Conservation (phyloP, 2,329 filamentous ascomycete genomes). For the Samsoniella hepiali region DNA sequence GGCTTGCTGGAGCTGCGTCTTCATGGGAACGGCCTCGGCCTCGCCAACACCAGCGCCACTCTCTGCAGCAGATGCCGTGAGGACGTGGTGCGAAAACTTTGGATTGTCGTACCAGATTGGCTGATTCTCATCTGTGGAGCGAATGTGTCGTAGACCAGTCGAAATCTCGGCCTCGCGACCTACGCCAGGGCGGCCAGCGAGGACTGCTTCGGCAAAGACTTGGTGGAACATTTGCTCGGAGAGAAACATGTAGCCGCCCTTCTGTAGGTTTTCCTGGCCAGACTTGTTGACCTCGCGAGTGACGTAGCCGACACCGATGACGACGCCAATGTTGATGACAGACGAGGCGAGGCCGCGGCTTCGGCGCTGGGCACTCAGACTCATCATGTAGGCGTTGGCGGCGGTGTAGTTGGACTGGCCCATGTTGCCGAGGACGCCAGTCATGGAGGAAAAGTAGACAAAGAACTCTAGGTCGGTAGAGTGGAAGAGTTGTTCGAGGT, state of each 20-base stretch:
- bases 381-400: constrained; percentile 30
- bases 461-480: constrained; percentile 16
- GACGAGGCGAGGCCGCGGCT: constrained; percentile 37
- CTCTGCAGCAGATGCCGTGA: too few relatives aligned
- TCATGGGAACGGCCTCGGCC: too few relatives aligned
- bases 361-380: constrained; percentile 35
- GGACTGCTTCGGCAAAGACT: neutral
- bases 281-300: neutral
- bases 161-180: too few relatives aligned
- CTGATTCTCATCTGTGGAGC: too few relatives aligned
- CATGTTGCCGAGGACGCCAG: neutral
- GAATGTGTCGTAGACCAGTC: too few relatives aligned
- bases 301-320: constrained; percentile 33
- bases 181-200: neutral
- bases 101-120: too few relatives aligned
- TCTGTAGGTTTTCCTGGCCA: too few relatives aligned
- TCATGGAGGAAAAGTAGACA: constrained; percentile 15
- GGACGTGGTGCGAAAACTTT: too few relatives aligned
- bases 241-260: too few relatives aligned
- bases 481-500: constrained; percentile 11
- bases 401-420: constrained; percentile 21
- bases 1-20: too few relatives aligned
- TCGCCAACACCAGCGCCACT: too few relatives aligned
- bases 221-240: neutral
- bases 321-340: constrained; percentile 26